phyloP scores from a whole-genome alignment of 1,284 basidiomycete genomes.

The Austroboletus niveus region DNA sequence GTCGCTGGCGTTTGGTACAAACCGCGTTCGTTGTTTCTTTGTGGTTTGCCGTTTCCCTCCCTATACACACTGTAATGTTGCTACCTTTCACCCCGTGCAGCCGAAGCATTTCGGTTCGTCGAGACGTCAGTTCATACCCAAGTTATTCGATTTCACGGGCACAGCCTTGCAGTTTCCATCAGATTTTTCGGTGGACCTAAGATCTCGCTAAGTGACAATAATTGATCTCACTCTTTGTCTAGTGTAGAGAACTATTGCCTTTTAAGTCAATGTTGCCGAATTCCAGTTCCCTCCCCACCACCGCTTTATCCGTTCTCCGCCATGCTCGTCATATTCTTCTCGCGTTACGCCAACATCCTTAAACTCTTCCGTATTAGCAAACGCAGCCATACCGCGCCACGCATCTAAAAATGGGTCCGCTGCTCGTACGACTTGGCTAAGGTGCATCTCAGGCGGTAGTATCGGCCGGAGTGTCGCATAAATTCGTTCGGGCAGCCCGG shows the following conservation, averaged over 20 bases:
- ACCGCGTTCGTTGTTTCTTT: conserved; percentile 10
- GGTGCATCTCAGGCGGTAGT: conserved; percentile 74
- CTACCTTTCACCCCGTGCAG: conserved; percentile 6
- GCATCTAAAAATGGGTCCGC: conserved; percentile 75
- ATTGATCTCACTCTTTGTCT: too few relatives aligned
- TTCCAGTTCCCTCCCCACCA: conserved; percentile 91
- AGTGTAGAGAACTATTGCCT: too few relatives aligned
- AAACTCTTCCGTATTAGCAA: conserved; percentile 66
- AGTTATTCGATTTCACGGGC: too few relatives aligned
- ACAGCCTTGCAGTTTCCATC: too few relatives aligned
- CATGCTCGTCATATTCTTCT: conserved; percentile 90
- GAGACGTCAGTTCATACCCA: too few relatives aligned
- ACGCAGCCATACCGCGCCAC: conserved; percentile 92
- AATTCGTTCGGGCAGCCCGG: conserved; percentile 70
- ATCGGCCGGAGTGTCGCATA: conserved; percentile 73
- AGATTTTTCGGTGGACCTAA: too few relatives aligned
- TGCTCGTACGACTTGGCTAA: conserved; percentile 59
- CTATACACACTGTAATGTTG: conserved; percentile 24
- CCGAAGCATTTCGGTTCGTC: not conserved
- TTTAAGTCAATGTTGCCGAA: conserved; percentile 7
- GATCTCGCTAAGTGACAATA: too few relatives aligned
- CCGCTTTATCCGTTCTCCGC: conserved; percentile 73
- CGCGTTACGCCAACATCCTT: conserved; percentile 58
- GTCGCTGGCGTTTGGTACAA: conserved; percentile 5
- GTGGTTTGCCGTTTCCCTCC: conserved; percentile 9